Evolutionary conservation across 768 basidiomycete genomes (phyloP).

Genomic region (Chalciporus pseudorubinellus): DNA sequence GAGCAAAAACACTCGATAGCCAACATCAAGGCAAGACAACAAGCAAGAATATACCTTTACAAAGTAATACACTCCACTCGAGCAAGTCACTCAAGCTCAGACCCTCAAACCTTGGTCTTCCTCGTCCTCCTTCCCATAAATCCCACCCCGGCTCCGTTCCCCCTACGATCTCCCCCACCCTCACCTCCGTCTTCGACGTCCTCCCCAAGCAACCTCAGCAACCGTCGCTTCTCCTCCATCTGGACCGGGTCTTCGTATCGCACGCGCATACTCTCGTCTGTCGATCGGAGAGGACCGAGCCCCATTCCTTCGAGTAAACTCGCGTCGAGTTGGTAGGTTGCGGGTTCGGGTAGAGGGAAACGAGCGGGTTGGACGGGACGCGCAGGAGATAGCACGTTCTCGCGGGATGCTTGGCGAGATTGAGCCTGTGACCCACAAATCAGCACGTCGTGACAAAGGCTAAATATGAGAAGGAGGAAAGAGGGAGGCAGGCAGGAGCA

Average conservation of each 20-base stretch:
- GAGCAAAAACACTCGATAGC: too few relatives aligned
- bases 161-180: slow-evolving; percentile 25
- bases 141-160: background rate
- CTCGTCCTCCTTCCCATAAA: background rate
- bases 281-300: slow-evolving; percentile 14
- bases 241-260: slow-evolving; percentile 69
- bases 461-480: too few relatives aligned
- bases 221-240: slow-evolving; percentile 51
- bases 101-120: background rate
- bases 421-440: background rate
- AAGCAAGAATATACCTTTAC: too few relatives aligned
- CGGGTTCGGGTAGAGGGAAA: background rate
- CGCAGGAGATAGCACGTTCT: slow-evolving; percentile 16
- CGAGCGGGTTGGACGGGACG: slow-evolving; percentile 5
- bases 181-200: slow-evolving; percentile 11
- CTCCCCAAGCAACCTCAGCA: slow-evolving; percentile 51
- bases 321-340: slow-evolving; percentile 31
- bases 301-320: slow-evolving; percentile 26
- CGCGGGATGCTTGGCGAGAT: slow-evolving; percentile 39
- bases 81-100: too few relatives aligned
- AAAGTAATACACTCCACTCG: too few relatives aligned
- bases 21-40: too few relatives aligned
- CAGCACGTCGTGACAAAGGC: too few relatives aligned
- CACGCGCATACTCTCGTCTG: slow-evolving; percentile 53
- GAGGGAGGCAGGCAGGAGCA: too few relatives aligned